Evolutionary conservation across 352 stramenopile genomes (phyloP).

Genomic region (Phytophthora sp.): DNA sequence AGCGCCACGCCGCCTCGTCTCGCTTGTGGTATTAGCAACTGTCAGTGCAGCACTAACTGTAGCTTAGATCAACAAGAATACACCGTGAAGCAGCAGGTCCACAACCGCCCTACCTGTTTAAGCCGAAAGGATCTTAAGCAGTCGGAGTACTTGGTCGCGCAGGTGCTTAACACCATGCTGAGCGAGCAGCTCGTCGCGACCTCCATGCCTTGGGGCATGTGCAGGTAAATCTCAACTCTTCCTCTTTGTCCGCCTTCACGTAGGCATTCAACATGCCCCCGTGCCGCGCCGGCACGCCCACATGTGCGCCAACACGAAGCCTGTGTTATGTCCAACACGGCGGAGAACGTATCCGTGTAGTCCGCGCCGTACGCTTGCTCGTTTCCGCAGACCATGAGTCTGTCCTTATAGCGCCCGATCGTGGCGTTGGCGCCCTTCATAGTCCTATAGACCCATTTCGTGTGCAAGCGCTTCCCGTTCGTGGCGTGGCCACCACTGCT

Average conservation of each 20-base stretch:
- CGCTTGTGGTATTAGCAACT: neutral
- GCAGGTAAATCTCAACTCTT: neutral
- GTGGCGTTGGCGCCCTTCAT: neutral
- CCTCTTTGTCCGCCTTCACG: neutral
- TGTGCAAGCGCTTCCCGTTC: slow-evolving; percentile 18
- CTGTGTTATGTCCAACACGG: neutral
- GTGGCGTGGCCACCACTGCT: slow-evolving; percentile 8
- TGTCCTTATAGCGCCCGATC: neutral
- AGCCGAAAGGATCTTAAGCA: neutral
- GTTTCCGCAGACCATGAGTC: neutral
- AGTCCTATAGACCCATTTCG: slow-evolving; percentile 33
- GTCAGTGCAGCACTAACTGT: neutral
- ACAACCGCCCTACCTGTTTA: neutral
- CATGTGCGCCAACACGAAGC: neutral
- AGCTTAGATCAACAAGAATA: neutral
- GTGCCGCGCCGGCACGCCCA: neutral
- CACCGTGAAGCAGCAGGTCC: neutral
- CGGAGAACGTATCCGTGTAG: neutral
- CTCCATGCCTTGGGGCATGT: neutral
- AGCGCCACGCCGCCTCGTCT: neutral
- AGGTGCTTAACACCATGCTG: no score
- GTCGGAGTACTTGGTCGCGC: neutral
- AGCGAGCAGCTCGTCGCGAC: no score
- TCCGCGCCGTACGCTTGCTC: neutral
- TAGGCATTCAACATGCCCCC: neutral